These are phyloP conservation scores for Sinapis alba DNA, from an alignment of 441 rosid species.

Conservation along the genomic window DNA sequence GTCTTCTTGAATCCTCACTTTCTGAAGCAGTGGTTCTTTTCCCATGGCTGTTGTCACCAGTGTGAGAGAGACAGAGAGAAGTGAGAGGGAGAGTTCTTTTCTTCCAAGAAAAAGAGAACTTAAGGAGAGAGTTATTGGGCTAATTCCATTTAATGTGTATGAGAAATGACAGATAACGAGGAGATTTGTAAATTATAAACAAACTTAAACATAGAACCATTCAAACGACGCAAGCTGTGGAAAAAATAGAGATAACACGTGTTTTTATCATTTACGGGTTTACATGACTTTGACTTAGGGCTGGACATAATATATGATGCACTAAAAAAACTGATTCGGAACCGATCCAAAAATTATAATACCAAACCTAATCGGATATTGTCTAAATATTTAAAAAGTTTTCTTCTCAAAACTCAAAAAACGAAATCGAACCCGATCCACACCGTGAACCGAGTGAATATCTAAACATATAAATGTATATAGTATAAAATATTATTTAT, in stretches of 20 bases:
- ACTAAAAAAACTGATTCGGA: too few relatives aligned
- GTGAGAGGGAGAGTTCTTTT: background rate
- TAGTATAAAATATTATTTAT: too few relatives aligned
- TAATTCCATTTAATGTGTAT: background rate
- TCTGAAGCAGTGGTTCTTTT: conserved; percentile 36
- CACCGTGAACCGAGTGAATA: too few relatives aligned
- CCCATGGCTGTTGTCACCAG: conserved; percentile 25
- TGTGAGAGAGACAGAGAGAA: background rate
- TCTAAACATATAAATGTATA: too few relatives aligned
- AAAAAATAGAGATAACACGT: background rate
- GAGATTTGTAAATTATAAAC: conserved; percentile 1
- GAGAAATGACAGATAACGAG: background rate
- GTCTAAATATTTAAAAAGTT: too few relatives aligned
- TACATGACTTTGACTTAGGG: too few relatives aligned
- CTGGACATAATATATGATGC: too few relatives aligned
- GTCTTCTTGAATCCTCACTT: conserved; percentile 19
- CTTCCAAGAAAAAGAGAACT: background rate
- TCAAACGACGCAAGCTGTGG: background rate
- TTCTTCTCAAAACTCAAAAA: too few relatives aligned
- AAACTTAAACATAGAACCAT: background rate
- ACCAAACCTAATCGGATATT: too few relatives aligned
- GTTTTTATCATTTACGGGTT: background rate
- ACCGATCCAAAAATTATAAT: too few relatives aligned
- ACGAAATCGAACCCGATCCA: too few relatives aligned
- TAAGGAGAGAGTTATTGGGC: conserved; percentile 6